Base-by-base conservation (phyloP, 2,329 filamentous ascomycete species). In the Trichoderma sp. region DNA sequence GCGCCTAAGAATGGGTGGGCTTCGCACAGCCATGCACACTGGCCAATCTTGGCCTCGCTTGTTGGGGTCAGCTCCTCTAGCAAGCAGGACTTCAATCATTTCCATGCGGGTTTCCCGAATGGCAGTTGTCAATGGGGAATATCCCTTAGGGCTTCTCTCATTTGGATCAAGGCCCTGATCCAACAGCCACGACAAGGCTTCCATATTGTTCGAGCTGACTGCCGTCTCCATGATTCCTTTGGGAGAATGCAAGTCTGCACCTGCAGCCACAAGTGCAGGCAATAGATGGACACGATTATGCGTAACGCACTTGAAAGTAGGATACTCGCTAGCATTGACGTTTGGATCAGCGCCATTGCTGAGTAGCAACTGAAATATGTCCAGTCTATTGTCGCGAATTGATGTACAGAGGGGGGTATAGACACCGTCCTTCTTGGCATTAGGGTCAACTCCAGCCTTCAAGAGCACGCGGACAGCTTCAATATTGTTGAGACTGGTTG, bases 31-130 rank as follows among this genome's bases (percentile, higher is more conserved):
- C 87, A 93, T 90, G 78, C 87, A 90, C 12, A 92, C 84, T 0
- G 91, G 91, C 91, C 91, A 93, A 77, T 92, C 89, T 75, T 91
- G 84, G 39, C 90, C 90, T 15, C 90, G 85, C 20, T 91, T 81
- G 69, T 87, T 87, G 5, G 90, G 88, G 73, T 91, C 88, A 0
- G 89, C 90, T 12, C 89, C 89, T 32, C 87, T 84, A 4, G 82
- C 78, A 7, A 91, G 82, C 1, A 92, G 83, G 12, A 86, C 78
- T 50, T 91, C 87, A 26, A 92, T 85, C 74, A 91, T 83, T 6
- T 91, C 89, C 28, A 83, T 77, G 3, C 86, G 85, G 76, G 89
- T 84, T 68, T 90, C 88, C 6, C 85, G 84, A 72, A 92, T 92
- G 4, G 90, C 90, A 0, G 89, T 92, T 0, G 90, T 91, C 20